These are phyloP conservation scores for Juglanconis juglandina DNA, from an alignment of 2,329 filamentous ascomycete species.

Conservation along the genomic window DNA sequence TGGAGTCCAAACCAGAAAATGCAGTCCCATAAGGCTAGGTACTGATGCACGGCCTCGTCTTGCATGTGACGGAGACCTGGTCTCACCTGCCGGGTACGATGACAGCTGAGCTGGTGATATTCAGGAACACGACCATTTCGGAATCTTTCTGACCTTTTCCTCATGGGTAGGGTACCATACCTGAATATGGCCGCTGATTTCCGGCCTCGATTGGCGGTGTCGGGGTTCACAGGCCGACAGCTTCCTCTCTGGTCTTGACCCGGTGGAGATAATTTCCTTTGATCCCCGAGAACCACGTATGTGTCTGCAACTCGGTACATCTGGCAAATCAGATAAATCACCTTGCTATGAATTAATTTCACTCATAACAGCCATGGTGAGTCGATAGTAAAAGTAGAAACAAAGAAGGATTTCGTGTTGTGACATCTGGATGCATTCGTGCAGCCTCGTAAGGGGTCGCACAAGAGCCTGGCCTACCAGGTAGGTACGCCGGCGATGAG, in stretches of 20 bases:
- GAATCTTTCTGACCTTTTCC: background rate
- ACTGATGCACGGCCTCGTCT: background rate
- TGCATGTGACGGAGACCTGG: background rate
- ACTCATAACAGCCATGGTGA: too few relatives aligned
- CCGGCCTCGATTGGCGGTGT: background rate
- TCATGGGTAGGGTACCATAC: background rate
- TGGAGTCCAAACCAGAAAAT: too few relatives aligned
- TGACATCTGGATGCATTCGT: too few relatives aligned
- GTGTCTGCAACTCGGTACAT: too few relatives aligned
- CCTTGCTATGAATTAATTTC: too few relatives aligned
- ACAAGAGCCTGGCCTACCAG: too few relatives aligned
- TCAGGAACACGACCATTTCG: background rate
- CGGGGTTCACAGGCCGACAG: background rate
- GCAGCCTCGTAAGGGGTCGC: too few relatives aligned
- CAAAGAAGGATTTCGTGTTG: too few relatives aligned
- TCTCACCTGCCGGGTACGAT: conserved; percentile 5
- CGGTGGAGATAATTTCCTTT: background rate
- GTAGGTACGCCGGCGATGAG: too few relatives aligned
- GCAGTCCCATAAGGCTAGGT: background rate
- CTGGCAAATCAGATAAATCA: too few relatives aligned
- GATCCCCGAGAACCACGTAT: background rate
- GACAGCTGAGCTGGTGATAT: background rate
- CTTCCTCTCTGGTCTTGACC: conserved; percentile 4
- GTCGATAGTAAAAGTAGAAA: too few relatives aligned
- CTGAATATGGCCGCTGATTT: background rate